Evolutionary conservation across 176 grass and related monocot genomes (phyloP).

Genomic region (Juncus effusus): DNA sequence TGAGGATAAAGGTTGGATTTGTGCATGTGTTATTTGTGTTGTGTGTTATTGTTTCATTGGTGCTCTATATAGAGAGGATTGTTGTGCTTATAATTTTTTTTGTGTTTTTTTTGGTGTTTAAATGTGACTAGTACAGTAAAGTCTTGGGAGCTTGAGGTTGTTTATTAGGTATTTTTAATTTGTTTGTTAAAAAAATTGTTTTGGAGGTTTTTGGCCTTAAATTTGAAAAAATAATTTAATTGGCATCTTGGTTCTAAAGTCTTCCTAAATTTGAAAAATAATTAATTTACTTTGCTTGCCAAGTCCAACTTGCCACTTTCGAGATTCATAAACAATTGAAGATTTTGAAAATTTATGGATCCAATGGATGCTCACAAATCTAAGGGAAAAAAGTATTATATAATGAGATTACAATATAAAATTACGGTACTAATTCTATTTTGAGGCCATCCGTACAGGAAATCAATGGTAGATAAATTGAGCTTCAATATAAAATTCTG

Average conservation of each 20-base stretch:
- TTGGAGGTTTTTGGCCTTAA: background rate
- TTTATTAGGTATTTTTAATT: constrained; percentile 4
- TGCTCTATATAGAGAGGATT: background rate
- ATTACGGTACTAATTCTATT: constrained; percentile 6
- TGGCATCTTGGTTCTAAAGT: background rate
- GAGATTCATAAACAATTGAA: background rate
- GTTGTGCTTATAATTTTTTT: constrained; percentile 11
- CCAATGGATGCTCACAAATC: constrained; percentile 8
- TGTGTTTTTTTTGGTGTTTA: constrained; percentile 1
- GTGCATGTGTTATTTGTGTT: constrained; percentile 26
- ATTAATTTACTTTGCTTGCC: background rate
- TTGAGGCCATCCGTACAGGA: background rate
- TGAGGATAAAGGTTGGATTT: constrained; percentile 24
- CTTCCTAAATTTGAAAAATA: background rate
- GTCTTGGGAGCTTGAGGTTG: background rate
- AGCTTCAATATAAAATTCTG: background rate
- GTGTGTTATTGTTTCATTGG: constrained; percentile 8
- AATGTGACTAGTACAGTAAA: background rate
- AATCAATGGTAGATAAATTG: constrained; percentile 10
- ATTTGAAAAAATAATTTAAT: background rate
- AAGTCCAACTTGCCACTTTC: background rate
- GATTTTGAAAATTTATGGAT: constrained; percentile 15
- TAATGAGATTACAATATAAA: constrained; percentile 4
- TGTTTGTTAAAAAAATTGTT: background rate
- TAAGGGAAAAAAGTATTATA: background rate